These are phyloP conservation scores for Mycena kentingensis DNA, from an alignment of 768 basidiomycete species.

Conservation along the genomic window DNA sequence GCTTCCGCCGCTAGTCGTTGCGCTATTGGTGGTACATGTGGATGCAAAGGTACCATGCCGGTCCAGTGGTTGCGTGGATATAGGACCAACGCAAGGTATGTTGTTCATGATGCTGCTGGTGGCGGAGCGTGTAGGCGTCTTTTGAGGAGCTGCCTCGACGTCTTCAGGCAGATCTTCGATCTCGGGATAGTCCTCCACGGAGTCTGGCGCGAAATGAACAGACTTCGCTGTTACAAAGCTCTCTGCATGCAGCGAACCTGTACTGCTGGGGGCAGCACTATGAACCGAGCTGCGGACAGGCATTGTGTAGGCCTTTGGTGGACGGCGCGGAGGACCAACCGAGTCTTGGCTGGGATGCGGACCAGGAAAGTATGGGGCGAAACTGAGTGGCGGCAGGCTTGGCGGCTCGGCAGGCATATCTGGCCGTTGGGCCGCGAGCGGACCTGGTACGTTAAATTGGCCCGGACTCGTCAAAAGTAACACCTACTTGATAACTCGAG, in stretches of 20 bases:
- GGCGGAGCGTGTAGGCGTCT: neutral
- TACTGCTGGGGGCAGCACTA: constrained; percentile 9
- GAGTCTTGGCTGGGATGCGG: constrained; percentile 20
- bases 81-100: neutral
- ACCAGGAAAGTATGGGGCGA: constrained; percentile 15
- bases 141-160: neutral
- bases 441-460: neutral
- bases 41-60: constrained; percentile 13
- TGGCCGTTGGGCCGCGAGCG: constrained; percentile 1
- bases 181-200: neutral
- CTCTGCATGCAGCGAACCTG: constrained; percentile 20
- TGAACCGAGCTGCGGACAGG: neutral
- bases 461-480: neutral
- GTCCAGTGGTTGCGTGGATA: neutral
- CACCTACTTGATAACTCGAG: constrained; percentile 12
- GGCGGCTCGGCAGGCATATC: constrained; percentile 7
- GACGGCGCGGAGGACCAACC: constrained; percentile 16
- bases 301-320: constrained; percentile 6
- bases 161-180: constrained; percentile 1
- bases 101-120: constrained; percentile 9
- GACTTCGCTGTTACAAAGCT: constrained; percentile 24
- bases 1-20: neutral
- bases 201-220: neutral
- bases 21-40: neutral
- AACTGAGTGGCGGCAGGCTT: constrained; percentile 11